Percentiles rank a stretch among this genome's conserved stretches.
These are phyloP conservation scores for Paratinospora sagittata DNA, from an alignment of 164 flowering plant species.

Conservation along the genomic window DNA sequence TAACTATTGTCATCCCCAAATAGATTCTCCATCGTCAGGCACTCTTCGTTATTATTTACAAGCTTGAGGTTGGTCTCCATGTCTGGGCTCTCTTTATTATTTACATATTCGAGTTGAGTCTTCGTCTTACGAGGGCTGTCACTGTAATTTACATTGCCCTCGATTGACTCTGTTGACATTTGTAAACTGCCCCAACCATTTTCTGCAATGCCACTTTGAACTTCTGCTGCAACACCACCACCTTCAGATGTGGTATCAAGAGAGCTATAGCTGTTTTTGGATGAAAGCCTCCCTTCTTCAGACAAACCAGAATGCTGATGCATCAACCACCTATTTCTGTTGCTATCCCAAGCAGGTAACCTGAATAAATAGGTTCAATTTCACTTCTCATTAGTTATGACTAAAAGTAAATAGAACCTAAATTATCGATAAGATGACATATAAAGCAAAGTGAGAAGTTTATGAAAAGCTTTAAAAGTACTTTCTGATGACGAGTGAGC, in stretches of 20 bases:
- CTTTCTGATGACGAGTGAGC: too few species aligned
- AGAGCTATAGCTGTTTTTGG: constrained; percentile 33
- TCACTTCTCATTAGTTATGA: background rate
- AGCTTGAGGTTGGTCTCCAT: constrained; percentile 35
- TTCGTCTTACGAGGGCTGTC: constrained; percentile 23
- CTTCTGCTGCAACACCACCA: constrained; percentile 24
- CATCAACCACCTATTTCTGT: constrained; percentile 21
- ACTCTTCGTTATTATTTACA: constrained; percentile 47
- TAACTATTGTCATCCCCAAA: constrained; percentile 31
- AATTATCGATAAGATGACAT: background rate
- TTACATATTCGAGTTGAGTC: constrained; percentile 40
- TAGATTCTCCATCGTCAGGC: constrained; percentile 40
- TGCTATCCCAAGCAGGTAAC: constrained; percentile 27
- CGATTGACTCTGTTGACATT: constrained; percentile 23
- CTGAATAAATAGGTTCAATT: constrained; percentile 21
- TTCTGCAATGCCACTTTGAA: constrained; percentile 24
- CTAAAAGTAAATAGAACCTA: background rate
- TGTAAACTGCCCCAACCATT: constrained; percentile 27
- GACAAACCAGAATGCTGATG: constrained; percentile 37
- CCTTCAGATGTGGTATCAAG: constrained; percentile 25
- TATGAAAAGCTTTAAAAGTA: background rate
- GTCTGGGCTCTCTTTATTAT: constrained; percentile 39
- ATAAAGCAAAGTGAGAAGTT: background rate
- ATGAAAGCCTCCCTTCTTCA: constrained; percentile 33
- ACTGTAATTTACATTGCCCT: constrained; percentile 45